These are phyloP conservation scores for Hortaea werneckii DNA, from an alignment of 2,329 filamentous ascomycete genomes.

Conservation along the genomic window DNA sequence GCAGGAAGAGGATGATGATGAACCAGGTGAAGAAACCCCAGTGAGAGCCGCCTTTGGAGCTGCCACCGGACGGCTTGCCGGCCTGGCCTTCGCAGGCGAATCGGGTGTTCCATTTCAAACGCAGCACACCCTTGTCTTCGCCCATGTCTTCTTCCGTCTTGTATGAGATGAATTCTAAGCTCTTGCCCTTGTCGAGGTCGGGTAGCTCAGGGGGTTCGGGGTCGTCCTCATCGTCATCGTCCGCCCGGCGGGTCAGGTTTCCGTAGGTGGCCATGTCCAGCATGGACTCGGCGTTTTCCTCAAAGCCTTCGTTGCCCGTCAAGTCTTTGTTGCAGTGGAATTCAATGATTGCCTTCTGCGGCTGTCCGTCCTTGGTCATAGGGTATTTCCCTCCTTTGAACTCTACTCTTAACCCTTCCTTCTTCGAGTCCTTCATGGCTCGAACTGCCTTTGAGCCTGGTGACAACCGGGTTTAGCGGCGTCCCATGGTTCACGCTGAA, in stretches of 20 bases:
- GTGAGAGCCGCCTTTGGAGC: slow-evolving; percentile 40
- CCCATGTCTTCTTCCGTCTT: slow-evolving; percentile 36
- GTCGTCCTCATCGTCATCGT: slow-evolving; percentile 26
- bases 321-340: slow-evolving; percentile 68
- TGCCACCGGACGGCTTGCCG: slow-evolving; percentile 22
- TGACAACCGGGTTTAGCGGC: slow-evolving; percentile 54
- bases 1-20: slow-evolving; percentile 78
- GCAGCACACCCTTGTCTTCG: slow-evolving; percentile 52
- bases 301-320: slow-evolving; percentile 61
- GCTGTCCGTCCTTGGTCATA: slow-evolving; percentile 38
- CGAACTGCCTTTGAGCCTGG: slow-evolving; percentile 54
- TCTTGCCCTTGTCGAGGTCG: slow-evolving; percentile 45
- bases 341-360: slow-evolving; percentile 71
- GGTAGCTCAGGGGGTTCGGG: slow-evolving; percentile 23
- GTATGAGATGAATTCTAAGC: slow-evolving; percentile 70
- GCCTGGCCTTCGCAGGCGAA: slow-evolving; percentile 61
- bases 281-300: slow-evolving; percentile 52
- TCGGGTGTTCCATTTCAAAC: slow-evolving; percentile 77
- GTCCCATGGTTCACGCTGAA: slow-evolving; percentile 47
- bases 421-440: slow-evolving; percentile 54
- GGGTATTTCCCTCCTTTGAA: slow-evolving; percentile 50
- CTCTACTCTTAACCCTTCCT: slow-evolving; percentile 62
- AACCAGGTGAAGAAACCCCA: slow-evolving; percentile 99
- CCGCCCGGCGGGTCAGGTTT: slow-evolving; percentile 35
- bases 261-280: slow-evolving; percentile 38